phyloP scores from a whole-genome alignment of 495 filamentous ascomycete genomes.

The Elaphomyces granulatus region DNA sequence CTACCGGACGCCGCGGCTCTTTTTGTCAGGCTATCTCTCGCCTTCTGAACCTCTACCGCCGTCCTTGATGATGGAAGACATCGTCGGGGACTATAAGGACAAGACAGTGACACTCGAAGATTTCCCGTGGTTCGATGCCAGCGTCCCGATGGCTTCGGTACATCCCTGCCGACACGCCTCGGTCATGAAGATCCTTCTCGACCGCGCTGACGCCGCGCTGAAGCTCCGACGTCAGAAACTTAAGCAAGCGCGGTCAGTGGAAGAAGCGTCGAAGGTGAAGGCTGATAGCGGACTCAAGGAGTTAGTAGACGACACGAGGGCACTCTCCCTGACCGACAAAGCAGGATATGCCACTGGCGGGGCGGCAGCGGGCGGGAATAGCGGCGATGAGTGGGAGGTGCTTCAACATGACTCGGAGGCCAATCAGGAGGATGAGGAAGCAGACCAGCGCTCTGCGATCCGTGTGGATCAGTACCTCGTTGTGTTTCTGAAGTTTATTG shows the following conservation, averaged over 20 bases:
- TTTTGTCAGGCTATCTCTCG: constrained; percentile 80
- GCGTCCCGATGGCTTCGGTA: constrained; percentile 87
- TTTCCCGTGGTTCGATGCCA: constrained; percentile 75
- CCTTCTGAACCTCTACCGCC: constrained; percentile 74
- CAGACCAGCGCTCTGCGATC: constrained; percentile 63
- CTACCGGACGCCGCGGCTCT: constrained; percentile 92
- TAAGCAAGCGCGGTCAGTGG: constrained; percentile 33
- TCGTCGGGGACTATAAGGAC: constrained; percentile 98
- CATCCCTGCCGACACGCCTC: constrained; percentile 89
- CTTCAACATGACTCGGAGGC: constrained; percentile 45
- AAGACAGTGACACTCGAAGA: constrained; percentile 98
- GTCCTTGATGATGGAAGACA: constrained; percentile 95
- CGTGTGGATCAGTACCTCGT: constrained; percentile 96
- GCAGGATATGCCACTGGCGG: constrained; percentile 37
- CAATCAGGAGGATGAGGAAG: constrained; percentile 46
- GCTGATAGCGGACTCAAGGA: constrained; percentile 48
- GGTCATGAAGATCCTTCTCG: constrained; percentile 96
- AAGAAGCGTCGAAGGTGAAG: constrained; percentile 40
- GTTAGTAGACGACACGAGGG: constrained; percentile 45
- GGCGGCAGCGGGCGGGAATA: constrained; percentile 34
- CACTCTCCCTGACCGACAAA: constrained; percentile 27
- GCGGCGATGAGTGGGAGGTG: constrained; percentile 78
- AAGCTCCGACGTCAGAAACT: constrained; percentile 79
- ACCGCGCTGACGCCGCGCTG: constrained; percentile 83
- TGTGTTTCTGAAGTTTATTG: constrained; percentile 97